Conservation (phyloP, 352 stramenopile genomes). For the Phytophthora idaei region DNA sequence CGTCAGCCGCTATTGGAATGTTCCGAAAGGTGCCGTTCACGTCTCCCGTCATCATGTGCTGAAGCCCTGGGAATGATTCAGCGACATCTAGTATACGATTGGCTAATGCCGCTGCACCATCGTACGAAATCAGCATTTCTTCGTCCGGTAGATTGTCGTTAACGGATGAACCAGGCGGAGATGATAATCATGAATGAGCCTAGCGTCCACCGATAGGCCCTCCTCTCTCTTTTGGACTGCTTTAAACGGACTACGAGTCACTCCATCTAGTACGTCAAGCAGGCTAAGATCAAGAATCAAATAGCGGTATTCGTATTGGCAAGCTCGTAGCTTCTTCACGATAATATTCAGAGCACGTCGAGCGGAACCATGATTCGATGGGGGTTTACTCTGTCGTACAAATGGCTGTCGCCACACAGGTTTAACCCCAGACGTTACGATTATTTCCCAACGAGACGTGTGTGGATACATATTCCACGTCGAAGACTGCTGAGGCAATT, state of each 20-base stretch:
- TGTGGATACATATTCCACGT: too few relatives aligned
- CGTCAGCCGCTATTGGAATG: not conserved
- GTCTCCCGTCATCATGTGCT: conserved; percentile 6
- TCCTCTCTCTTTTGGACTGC: conserved; percentile 12
- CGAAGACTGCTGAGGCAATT: too few relatives aligned
- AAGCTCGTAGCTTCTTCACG: conserved; percentile 15
- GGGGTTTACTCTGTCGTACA: not conserved
- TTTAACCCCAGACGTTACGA: not conserved
- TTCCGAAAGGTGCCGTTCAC: conserved; percentile 5
- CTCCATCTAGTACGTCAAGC: not conserved
- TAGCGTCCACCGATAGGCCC: not conserved
- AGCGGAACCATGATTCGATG: conserved; percentile 15
- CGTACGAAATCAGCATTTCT: not conserved
- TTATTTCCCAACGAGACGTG: too few relatives aligned
- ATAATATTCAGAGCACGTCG: conserved; percentile 10
- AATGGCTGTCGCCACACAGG: not conserved
- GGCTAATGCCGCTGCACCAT: not conserved
- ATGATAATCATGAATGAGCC: conserved; percentile 17
- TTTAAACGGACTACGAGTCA: conserved; percentile 21
- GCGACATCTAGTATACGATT: conserved; percentile 8
- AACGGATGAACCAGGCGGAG: not conserved
- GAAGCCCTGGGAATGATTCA: not conserved
- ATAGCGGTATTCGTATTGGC: conserved; percentile 18
- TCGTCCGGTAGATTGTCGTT: conserved; percentile 7
- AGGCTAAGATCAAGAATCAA: conserved; percentile 21